A percentile compares a stretch with the other conserved stretches of the same genome.
phyloP scores from a whole-genome alignment of 176 grass and related monocot species.

The Raddia distichophylla region DNA sequence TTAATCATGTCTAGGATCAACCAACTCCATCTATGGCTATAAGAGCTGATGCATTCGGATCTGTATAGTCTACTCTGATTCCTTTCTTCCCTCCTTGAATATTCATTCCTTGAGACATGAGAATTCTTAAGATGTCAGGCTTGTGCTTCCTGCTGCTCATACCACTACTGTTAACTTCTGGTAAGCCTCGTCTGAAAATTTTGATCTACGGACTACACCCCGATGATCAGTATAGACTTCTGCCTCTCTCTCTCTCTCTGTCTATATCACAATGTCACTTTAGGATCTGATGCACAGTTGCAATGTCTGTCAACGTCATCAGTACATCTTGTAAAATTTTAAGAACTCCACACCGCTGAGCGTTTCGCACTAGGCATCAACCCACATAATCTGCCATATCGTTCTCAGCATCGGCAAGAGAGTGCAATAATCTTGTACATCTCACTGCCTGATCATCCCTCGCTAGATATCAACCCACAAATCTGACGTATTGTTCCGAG shows the following conservation, averaged over 20 bases:
- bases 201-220: background rate
- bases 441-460: too few relatives aligned
- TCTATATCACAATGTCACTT: background rate
- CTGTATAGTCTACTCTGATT: background rate
- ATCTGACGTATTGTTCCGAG: too few relatives aligned
- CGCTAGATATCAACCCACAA: too few relatives aligned
- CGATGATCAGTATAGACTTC: background rate
- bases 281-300: background rate
- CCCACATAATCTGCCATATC: background rate
- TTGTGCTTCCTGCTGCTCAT: constrained; percentile 35
- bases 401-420: background rate
- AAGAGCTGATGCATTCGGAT: background rate
- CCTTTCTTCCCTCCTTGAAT: background rate
- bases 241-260: background rate
- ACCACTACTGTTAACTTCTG: background rate
- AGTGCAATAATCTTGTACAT: background rate
- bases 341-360: background rate
- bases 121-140: background rate
- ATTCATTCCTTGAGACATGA: background rate
- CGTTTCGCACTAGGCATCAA: background rate
- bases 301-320: too few relatives aligned
- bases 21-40: background rate
- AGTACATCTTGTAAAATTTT: too few relatives aligned
- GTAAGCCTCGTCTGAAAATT: background rate
- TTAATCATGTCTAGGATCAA: too few relatives aligned